Evolutionary conservation across 1,284 basidiomycete species (phyloP).

Genomic region (Sporisorium exsertum): DNA sequence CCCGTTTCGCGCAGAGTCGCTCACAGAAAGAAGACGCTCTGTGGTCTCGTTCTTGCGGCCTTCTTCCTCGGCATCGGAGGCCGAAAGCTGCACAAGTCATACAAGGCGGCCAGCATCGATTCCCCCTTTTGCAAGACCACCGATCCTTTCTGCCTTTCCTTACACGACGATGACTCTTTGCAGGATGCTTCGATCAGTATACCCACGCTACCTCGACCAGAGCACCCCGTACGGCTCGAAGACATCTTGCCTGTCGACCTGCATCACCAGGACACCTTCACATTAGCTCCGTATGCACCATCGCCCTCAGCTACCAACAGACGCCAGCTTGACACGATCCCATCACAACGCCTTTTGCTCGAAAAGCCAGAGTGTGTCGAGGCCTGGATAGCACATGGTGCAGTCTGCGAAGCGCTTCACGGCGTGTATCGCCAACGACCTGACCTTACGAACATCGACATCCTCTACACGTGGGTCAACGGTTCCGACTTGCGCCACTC

Average conservation of each 20-base stretch:
- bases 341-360: conserved; percentile 22
- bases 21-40: conserved; percentile 14
- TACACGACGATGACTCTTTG: conserved; percentile 38
- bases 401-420: conserved; percentile 23
- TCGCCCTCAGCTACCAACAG: conserved; percentile 16
- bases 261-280: conserved; percentile 24
- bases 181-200: conserved; percentile 25
- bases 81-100: background rate
- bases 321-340: conserved; percentile 28
- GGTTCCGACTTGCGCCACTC: conserved; percentile 50
- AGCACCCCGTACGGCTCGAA: conserved; percentile 11
- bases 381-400: conserved; percentile 32
- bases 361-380: conserved; percentile 31
- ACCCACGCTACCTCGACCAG: conserved; percentile 27
- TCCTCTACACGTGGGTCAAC: conserved; percentile 51
- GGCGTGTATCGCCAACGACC: conserved; percentile 16
- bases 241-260: conserved; percentile 32
- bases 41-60: conserved; percentile 26
- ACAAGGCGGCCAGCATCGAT: background rate
- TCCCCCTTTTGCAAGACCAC: background rate
- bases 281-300: background rate
- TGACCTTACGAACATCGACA: conserved; percentile 34
- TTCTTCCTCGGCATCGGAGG: conserved; percentile 25
- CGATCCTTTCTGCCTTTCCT: conserved; percentile 5
- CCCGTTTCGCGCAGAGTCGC: background rate